Evolutionary conservation across 148 eudicot genomes (phyloP).

Genomic region (Rhododendron vialii): DNA sequence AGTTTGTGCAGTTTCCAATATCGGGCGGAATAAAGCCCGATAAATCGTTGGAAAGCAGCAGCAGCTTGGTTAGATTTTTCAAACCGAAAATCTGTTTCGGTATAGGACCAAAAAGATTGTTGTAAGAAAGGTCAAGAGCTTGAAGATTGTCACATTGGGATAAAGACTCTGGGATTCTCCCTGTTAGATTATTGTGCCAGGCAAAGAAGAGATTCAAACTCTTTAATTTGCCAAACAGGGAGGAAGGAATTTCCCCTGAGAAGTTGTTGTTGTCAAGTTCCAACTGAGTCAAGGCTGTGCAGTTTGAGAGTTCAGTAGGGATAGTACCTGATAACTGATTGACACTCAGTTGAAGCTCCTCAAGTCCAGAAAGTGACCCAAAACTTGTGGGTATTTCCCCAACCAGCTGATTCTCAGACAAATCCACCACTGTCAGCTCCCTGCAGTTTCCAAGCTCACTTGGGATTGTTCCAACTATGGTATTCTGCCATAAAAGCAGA

Average conservation of each 20-base stretch:
- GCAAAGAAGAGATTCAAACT: constrained; percentile 75
- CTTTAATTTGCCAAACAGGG: constrained; percentile 53
- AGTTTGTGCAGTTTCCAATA: constrained; percentile 71
- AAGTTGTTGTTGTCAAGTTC: constrained; percentile 81
- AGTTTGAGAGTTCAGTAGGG: constrained; percentile 65
- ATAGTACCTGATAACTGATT: constrained; percentile 72
- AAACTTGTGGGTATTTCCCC: constrained; percentile 74
- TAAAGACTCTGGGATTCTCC: constrained; percentile 62
- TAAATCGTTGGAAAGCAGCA: constrained; percentile 69
- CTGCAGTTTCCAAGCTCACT: constrained; percentile 61
- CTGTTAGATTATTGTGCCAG: constrained; percentile 88
- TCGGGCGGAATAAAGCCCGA: constrained; percentile 84
- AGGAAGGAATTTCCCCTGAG: constrained; percentile 68
- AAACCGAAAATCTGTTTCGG: constrained; percentile 59
- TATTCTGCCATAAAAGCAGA: constrained; percentile 89
- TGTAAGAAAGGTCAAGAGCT: constrained; percentile 89
- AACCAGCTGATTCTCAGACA: constrained; percentile 63
- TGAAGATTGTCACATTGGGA: constrained; percentile 65
- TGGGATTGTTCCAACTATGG: constrained; percentile 72
- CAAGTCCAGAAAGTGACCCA: constrained; percentile 44
- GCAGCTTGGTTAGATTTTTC: constrained; percentile 66
- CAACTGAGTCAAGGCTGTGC: constrained; percentile 62
- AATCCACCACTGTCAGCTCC: constrained; percentile 58
- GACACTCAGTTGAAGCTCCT: constrained; percentile 75
- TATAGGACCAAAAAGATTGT: constrained; percentile 58